Evolutionary conservation across 2,329 filamentous ascomycete species (phyloP), one percentile per base, ranked within the genome.

Genomic region (Fusarium mundagurra): DNA sequence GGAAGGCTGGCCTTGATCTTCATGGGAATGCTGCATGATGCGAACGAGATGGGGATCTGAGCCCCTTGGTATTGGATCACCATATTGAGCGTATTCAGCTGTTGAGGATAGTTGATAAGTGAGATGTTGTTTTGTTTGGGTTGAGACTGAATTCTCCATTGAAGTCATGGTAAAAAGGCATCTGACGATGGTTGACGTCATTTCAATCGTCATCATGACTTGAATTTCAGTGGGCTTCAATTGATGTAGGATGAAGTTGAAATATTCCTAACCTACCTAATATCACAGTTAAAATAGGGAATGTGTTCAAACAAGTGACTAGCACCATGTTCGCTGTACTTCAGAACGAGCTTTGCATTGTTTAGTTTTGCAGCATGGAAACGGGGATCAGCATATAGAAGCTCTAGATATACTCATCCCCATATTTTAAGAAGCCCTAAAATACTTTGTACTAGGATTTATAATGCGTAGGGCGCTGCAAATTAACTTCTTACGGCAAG

Each of bases 11-110:
- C 86, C 59, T 79, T 79, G 29, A 68, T 68, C 70, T 80, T 81
- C 69, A 83, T 83, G 50, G 86, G 86, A 31, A 91, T 86, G 13
- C 88, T 91, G 80, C 87, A 89, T 65, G 86, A 87, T 50, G 89
- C 89, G 71, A 89, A 89, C 63, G 86, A 75, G 18, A 69, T 64
- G 31, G 66, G 65, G 38, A 66, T 64, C 7, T 54, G 33, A 0
- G 50, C 0, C n/a, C 65, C 69, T 39, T 70, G 20, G 0, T 73
- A 73, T 31, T 66, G 64, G 1, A 73, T 50, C 2, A 59, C 50
- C 70, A 73, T 72, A 12, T 61, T 58, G 36, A 17, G 8, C 3
- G 6, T 14, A 3, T 0, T 0, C 4, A 1, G 1, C 0, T 3
- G 31, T 0, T 24, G 18, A 13, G 3, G 3, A 3, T 1, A 9